Evolutionary conservation across 768 basidiomycete genomes (phyloP).

Genomic region (Leccinum obscurum): DNA sequence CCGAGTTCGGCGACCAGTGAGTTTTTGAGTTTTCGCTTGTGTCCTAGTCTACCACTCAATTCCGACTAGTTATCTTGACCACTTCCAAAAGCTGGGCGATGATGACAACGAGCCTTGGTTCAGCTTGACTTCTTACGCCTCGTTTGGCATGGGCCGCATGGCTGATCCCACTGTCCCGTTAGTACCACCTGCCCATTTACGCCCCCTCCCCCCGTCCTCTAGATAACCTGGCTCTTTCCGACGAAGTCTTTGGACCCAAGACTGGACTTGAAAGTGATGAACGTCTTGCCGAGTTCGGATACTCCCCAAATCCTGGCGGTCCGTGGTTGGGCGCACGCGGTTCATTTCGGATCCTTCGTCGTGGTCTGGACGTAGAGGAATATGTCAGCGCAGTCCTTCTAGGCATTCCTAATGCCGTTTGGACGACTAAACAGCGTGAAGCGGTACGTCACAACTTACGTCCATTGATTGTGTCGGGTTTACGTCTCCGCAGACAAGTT

Average conservation of each 20-base stretch:
- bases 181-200: constrained; percentile 75
- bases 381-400: constrained; percentile 94
- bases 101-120: constrained; percentile 94
- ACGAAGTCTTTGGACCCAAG: constrained; percentile 92
- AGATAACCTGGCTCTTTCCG: constrained; percentile 88
- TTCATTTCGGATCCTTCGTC: constrained; percentile 83
- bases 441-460: constrained; percentile 60
- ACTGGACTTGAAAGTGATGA: constrained; percentile 88
- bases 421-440: constrained; percentile 91
- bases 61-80: constrained; percentile 77
- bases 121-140: constrained; percentile 82
- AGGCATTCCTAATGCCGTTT: constrained; percentile 97
- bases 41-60: constrained; percentile 10
- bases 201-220: constrained; percentile 60
- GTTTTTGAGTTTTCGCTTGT: constrained; percentile 48
- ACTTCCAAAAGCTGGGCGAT: constrained; percentile 97
- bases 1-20: constrained; percentile 97
- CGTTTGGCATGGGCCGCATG: constrained; percentile 63
- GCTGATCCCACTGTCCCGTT: constrained; percentile 60
- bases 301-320: constrained; percentile 95
- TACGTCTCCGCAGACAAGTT: constrained; percentile 64
- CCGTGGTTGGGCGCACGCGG: constrained; percentile 91
- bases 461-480: not conserved
- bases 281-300: constrained; percentile 87
- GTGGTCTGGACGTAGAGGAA: constrained; percentile 94